phyloP scores from a whole-genome alignment of 2,329 filamentous ascomycete genomes.

The Taxawa tesnikishii region DNA sequence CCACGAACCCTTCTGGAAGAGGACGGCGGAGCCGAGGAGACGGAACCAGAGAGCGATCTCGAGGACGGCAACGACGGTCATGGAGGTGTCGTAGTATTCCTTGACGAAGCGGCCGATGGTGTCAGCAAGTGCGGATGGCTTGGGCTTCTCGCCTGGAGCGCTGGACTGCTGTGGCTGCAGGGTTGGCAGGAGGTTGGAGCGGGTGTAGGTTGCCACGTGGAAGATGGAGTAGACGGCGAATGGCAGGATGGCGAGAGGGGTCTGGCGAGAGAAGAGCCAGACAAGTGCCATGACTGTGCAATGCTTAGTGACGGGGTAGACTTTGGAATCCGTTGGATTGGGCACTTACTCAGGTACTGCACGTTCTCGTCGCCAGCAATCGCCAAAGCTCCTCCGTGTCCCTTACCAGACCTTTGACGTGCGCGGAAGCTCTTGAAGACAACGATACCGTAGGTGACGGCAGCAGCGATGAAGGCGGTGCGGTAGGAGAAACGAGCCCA shows the following conservation, averaged over 20 bases:
- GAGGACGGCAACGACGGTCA: slow-evolving; percentile 80
- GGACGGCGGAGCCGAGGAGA: slow-evolving; percentile 63
- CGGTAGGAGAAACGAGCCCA: slow-evolving; percentile 80
- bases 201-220: slow-evolving; percentile 94
- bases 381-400: slow-evolving; percentile 48
- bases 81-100: slow-evolving; percentile 92
- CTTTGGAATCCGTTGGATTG: no score
- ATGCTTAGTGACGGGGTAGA: no score
- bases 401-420: slow-evolving; percentile 60
- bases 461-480: slow-evolving; percentile 77
- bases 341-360: slow-evolving; percentile 79
- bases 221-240: slow-evolving; percentile 97
- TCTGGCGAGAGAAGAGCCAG: slow-evolving; percentile 86
- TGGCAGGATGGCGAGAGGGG: slow-evolving; percentile 79
- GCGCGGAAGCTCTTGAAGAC: slow-evolving; percentile 96
- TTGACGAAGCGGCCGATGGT: slow-evolving; percentile 89
- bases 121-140: slow-evolving; percentile 58
- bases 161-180: slow-evolving; percentile 49
- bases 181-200: slow-evolving; percentile 83
- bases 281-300: slow-evolving; percentile 74
- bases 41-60: slow-evolving; percentile 84
- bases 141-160: slow-evolving; percentile 43
- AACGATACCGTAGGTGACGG: slow-evolving; percentile 90
- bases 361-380: slow-evolving; percentile 87
- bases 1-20: slow-evolving; percentile 88